Percentiles rank a stretch among this genome's conserved stretches.
Evolutionary conservation across 768 basidiomycete species (phyloP).

Genomic region (Sistotremastrum niveocremeum): DNA sequence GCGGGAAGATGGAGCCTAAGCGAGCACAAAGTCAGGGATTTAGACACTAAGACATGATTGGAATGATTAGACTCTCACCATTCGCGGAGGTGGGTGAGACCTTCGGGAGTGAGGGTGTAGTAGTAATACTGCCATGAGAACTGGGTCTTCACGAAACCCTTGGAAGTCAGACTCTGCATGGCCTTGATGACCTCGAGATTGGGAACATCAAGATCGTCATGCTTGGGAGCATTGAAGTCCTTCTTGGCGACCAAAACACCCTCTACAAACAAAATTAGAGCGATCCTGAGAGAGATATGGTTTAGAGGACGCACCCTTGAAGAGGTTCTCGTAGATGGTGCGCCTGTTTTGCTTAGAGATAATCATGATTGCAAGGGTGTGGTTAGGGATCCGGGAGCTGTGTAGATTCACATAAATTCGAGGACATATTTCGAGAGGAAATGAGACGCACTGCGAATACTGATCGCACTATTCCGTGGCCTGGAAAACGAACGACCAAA

Average conservation of each 20-base stretch:
- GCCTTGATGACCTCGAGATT: slow-evolving; percentile 65
- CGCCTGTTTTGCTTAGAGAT: slow-evolving; percentile 93
- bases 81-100: slow-evolving; percentile 93
- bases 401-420: not conserved
- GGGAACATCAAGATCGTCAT: slow-evolving; percentile 68
- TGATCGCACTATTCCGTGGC: slow-evolving; percentile 1
- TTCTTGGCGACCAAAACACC: slow-evolving; percentile 99
- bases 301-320: slow-evolving; percentile 68
- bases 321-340: slow-evolving; percentile 97
- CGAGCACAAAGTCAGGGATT: not conserved
- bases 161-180: slow-evolving; percentile 51
- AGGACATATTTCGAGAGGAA: not conserved
- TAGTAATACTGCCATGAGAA: slow-evolving; percentile 99
- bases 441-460: not conserved
- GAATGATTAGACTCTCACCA: slow-evolving; percentile 32
- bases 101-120: slow-evolving; percentile 93
- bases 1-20: slow-evolving; percentile 83
- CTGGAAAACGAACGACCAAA: not conserved
- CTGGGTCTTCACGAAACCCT: slow-evolving; percentile 93
- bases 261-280: slow-evolving; percentile 36
- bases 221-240: slow-evolving; percentile 95
- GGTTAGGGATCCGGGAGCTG: not conserved
- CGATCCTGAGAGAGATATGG: not conserved
- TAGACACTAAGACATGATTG: not conserved
- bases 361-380: slow-evolving; percentile 59